Base-by-base conservation (phyloP, 768 basidiomycete genomes). In the Boletus insuetus region DNA sequence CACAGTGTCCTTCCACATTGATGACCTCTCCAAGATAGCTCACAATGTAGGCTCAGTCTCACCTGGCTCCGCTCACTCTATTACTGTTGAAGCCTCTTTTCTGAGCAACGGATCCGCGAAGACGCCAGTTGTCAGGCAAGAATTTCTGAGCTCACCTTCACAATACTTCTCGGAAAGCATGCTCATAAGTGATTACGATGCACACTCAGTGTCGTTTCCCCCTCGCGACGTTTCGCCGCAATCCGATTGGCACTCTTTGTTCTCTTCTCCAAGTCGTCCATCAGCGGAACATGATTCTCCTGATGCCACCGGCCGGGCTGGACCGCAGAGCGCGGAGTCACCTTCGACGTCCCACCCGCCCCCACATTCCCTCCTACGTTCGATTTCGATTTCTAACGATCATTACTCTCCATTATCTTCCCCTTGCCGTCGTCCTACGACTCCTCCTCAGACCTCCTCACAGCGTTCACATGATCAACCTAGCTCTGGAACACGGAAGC, bases 381-480 rank as follows among this genome's bases (percentile, higher is more conserved):
- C 62, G 6, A 47, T 46, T 19, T 58, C 70, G 16, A 34, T 44
- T 37, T 55, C 69, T 3, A 46, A 56, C 12, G 58, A 60, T 51
- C 55, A 41, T 17, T 17, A 44, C 35, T 55, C 59, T 2, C 47
- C 54, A 20, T 61, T 65, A 22, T 61, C 64, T 2, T 60, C 61
- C 24, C 60, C 64, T 51, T 42, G 0, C 13, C 48, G 26, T 24
- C 45, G 39, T 39, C 56, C 54, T 37, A 50, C 62, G 13, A 65
- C 67, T 19, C 58, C 62, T 46, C 62, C 58, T 19, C 59, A 38
- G 31, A 61, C 60, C 3, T 61, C 62, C 1, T 59, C 64, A 16
- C 62, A 54, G 11, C 32, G 13, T 37, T 52, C 60, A 37, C 44
- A 19, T 4, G 46, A 51, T 39, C 59, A 47, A 4, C 38, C 48